A percentile compares a stretch with the other conserved stretches of the same genome.
Evolutionary conservation across 257 asterid species (phyloP).

Genomic region (Primulina tabacum): DNA sequence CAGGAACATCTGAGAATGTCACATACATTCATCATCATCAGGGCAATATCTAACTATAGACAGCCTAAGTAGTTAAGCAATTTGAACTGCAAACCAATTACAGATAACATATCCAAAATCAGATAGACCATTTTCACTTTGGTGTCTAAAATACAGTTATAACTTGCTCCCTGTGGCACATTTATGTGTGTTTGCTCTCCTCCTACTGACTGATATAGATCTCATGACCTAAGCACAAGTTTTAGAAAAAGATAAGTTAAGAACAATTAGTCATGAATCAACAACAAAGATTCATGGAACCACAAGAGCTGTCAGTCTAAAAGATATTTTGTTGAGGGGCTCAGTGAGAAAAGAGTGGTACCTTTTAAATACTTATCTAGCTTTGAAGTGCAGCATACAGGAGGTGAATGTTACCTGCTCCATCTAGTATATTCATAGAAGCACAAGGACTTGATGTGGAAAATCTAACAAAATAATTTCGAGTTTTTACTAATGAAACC

Average conservation of each 20-base stretch:
- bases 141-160: constrained; percentile 13
- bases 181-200: constrained; percentile 1
- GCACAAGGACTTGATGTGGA: constrained; percentile 6
- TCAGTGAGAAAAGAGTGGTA: not conserved
- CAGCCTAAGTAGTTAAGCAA: constrained; percentile 7
- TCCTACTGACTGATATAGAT: constrained; percentile 29
- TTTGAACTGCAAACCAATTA: constrained; percentile 13
- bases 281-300: not conserved
- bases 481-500: too few relatives aligned
- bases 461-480: not conserved
- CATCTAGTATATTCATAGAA: constrained; percentile 8
- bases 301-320: too few relatives aligned
- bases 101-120: constrained; percentile 17
- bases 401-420: constrained; percentile 15
- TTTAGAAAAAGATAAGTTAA: not conserved
- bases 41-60: constrained; percentile 19
- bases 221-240: constrained; percentile 28
- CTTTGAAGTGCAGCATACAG: not conserved
- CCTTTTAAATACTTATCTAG: constrained; percentile 4
- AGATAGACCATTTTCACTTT: constrained; percentile 19
- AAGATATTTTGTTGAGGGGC: too few relatives aligned
- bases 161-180: constrained; percentile 24
- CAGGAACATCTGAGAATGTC: constrained; percentile 60
- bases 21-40: constrained; percentile 24
- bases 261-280: constrained; percentile 13